phyloP scores from a whole-genome alignment of 1,284 basidiomycete genomes.

The Moniliophthora roreri region DNA sequence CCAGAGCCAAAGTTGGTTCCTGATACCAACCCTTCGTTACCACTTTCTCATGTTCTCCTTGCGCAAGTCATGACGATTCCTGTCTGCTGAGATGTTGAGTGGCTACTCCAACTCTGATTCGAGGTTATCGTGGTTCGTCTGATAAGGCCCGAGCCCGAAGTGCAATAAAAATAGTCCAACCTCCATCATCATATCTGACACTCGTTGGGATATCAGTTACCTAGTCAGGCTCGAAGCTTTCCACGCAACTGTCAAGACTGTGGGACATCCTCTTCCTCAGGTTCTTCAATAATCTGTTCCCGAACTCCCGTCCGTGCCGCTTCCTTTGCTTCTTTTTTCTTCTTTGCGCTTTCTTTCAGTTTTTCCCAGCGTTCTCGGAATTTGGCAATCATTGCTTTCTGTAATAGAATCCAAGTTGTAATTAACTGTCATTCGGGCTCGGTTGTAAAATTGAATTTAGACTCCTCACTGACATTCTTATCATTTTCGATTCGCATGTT shows the following conservation, averaged over 20 bases:
- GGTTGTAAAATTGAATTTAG: too few relatives aligned
- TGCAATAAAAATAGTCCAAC: background rate
- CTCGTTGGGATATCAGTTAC: background rate
- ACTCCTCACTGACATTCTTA: conserved; percentile 77
- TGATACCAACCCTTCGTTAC: too few relatives aligned
- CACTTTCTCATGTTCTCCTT: too few relatives aligned
- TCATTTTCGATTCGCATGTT: conserved; percentile 71
- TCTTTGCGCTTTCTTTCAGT: conserved; percentile 81
- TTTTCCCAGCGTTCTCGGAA: conserved; percentile 89
- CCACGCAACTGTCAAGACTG: conserved; percentile 17
- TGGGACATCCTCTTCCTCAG: conserved; percentile 62
- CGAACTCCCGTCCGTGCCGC: conserved; percentile 49
- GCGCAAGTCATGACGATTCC: too few relatives aligned
- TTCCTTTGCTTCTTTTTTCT: conserved; percentile 84
- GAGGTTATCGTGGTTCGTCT: too few relatives aligned
- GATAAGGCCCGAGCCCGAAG: too few relatives aligned
- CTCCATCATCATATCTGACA: background rate
- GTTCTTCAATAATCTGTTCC: conserved; percentile 75
- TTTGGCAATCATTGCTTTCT: conserved; percentile 82
- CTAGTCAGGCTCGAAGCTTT: conserved; percentile 3
- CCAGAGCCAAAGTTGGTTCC: too few relatives aligned
- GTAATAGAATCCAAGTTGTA: conserved; percentile 18
- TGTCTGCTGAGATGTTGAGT: too few relatives aligned
- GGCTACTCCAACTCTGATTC: too few relatives aligned
- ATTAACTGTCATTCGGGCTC: too few relatives aligned